Evolutionary conservation across 192 early-diverging fungal species (phyloP).

Genomic region (Phycomyces blakesleeanus): DNA sequence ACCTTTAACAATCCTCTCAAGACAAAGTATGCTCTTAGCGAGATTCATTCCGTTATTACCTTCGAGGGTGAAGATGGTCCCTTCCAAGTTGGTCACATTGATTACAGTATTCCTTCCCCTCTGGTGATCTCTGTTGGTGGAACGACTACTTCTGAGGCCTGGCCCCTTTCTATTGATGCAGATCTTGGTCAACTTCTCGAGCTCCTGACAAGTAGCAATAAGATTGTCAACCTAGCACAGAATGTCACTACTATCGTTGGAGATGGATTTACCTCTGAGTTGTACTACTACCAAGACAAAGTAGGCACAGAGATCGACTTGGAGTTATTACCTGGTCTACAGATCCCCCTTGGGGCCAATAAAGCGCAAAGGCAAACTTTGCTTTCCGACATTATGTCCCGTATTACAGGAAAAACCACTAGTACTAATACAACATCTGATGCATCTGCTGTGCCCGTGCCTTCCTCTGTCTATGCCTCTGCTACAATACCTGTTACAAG

Average conservation of each 20-base stretch:
- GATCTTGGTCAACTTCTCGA: slow-evolving; percentile 11
- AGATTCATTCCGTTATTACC: slow-evolving; percentile 6
- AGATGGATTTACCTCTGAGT: slow-evolving; percentile 11
- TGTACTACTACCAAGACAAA: slow-evolving; percentile 29
- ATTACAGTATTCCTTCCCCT: slow-evolving; percentile 9
- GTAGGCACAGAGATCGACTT: not conserved
- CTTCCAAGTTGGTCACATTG: slow-evolving; percentile 17
- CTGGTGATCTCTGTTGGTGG: slow-evolving; percentile 15
- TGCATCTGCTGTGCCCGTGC: not conserved
- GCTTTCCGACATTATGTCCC: not conserved
- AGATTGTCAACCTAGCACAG: slow-evolving; percentile 16
- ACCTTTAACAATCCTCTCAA: slow-evolving; percentile 29
- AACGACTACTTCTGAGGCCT: slow-evolving; percentile 1
- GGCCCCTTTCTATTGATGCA: slow-evolving; percentile 19
- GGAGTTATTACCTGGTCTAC: not conserved
- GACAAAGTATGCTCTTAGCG: not conserved
- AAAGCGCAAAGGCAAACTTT: not conserved
- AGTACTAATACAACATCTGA: not conserved
- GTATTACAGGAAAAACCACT: not conserved
- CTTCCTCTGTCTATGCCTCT: not conserved
- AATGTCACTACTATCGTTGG: slow-evolving; percentile 19
- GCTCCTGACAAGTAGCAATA: slow-evolving; percentile 4
- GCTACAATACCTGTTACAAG: not conserved
- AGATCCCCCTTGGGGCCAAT: not conserved
- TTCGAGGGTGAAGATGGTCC: not conserved